These are phyloP conservation scores for Boletus rubroflammeus DNA, from an alignment of 768 basidiomycete genomes.

Conservation along the genomic window DNA sequence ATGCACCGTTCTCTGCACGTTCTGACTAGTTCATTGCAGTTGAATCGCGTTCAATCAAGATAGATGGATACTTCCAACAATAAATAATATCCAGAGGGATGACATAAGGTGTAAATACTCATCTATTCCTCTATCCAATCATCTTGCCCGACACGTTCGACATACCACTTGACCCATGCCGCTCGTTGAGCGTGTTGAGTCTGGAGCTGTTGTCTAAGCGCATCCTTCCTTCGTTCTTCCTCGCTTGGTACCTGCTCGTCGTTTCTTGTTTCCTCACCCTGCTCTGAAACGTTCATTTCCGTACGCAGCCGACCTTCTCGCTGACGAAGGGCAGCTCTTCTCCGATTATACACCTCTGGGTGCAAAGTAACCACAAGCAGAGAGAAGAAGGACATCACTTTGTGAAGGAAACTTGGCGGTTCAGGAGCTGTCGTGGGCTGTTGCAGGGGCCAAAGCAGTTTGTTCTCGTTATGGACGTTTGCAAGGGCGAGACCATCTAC, in stretches of 20 bases:
- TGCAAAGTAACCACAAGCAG: constrained; percentile 61
- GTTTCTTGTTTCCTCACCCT: constrained; percentile 26
- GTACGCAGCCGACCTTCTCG: constrained; percentile 67
- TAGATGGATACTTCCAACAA: not conserved
- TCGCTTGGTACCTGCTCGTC: constrained; percentile 31
- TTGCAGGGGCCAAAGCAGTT: constrained; percentile 38
- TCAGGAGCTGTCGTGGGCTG: constrained; percentile 15
- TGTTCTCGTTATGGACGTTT: constrained; percentile 56
- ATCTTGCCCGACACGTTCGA: constrained; percentile 57
- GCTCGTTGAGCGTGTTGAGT: constrained; percentile 51
- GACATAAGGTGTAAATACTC: constrained; percentile 4
- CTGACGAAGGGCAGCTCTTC: constrained; percentile 52
- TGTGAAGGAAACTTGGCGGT: constrained; percentile 50
- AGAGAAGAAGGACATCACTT: constrained; percentile 48
- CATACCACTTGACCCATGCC: constrained; percentile 60
- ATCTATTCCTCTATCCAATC: constrained; percentile 66
- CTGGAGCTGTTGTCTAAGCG: constrained; percentile 41
- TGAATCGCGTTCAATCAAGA: not conserved
- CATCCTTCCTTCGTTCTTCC: constrained; percentile 27
- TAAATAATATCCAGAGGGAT: constrained; percentile 1
- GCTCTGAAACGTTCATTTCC: constrained; percentile 48
- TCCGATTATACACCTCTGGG: constrained; percentile 71
- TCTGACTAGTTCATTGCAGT: not conserved
- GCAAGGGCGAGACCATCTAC: constrained; percentile 54
- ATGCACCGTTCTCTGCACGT: not conserved